A percentile compares a stretch with the other conserved stretches of the same genome.
Conservation (phyloP, 2,329 filamentous ascomycete species). For the Rutstroemia sydowiana region DNA sequence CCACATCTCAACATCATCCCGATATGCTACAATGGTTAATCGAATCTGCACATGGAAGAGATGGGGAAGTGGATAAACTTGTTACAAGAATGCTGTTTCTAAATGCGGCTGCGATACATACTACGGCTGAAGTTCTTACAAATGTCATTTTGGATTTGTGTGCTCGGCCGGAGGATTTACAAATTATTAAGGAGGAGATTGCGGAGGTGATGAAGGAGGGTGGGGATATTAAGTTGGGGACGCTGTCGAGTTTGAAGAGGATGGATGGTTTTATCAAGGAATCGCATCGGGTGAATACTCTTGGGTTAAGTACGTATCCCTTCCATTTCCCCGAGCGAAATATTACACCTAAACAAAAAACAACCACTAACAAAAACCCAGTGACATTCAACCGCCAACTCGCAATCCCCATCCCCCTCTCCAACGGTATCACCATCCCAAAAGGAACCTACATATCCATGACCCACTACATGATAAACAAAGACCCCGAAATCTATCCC, state of each 20-base stretch:
- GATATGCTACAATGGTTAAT: conserved; percentile 11
- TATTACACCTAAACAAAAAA: neutral
- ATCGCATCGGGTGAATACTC: conserved; percentile 1
- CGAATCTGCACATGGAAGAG: neutral
- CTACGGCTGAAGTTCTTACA: conserved; percentile 39
- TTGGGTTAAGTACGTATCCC: conserved; percentile 11
- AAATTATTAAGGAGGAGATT: conserved; percentile 22
- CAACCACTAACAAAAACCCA: neutral
- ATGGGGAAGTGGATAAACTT: neutral
- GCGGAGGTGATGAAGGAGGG: conserved; percentile 7
- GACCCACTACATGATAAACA: conserved; percentile 12
- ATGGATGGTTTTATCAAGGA: conserved; percentile 10
- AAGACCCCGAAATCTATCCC: neutral
- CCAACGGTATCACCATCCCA: conserved; percentile 29
- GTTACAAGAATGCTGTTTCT: conserved; percentile 2
- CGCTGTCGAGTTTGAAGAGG: conserved; percentile 3
- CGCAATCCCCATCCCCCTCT: conserved; percentile 23
- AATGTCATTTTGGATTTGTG: conserved; percentile 47
- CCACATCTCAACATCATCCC: neutral
- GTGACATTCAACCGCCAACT: conserved; percentile 12
- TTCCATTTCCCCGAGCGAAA: too few relatives aligned
- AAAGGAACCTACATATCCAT: conserved; percentile 20
- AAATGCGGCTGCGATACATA: conserved; percentile 40
- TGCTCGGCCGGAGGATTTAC: conserved; percentile 38
- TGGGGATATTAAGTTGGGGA: neutral